Percentiles rank a stretch among this genome's conserved stretches.
phyloP scores from a whole-genome alignment of 163 green algal species.

The Prototheca stagnorum region DNA sequence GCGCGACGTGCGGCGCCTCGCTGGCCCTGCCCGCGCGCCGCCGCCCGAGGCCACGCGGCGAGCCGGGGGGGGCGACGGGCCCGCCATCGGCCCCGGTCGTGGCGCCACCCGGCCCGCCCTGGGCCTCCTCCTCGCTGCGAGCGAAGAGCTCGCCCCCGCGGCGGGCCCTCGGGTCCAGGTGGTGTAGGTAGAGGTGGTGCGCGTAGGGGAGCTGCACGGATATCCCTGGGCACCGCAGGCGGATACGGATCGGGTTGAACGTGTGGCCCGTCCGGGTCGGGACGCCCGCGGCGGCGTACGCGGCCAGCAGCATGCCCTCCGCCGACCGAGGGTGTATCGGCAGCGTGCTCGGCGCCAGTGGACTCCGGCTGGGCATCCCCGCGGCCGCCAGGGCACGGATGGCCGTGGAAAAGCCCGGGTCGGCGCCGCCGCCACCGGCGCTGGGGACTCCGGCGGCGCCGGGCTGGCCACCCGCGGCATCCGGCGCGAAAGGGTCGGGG shows the following conservation, averaged over 20 bases:
- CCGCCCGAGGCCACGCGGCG: neutral
- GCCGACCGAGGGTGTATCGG: conserved; percentile 2
- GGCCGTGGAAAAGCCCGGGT: no score
- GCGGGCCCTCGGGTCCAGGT: no score
- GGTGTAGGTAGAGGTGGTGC: conserved; percentile 3
- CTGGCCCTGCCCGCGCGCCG: neutral
- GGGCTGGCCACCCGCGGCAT: no score
- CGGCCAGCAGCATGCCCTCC: conserved; percentile 13
- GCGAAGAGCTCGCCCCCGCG: no score
- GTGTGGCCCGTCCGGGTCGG: conserved; percentile 2
- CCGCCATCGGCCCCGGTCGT: neutral
- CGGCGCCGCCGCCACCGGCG: no score
- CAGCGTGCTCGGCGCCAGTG: no score
- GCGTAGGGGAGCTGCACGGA: conserved; percentile 18
- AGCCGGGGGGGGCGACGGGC: neutral
- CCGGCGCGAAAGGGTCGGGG: no score
- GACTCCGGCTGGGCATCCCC: no score
- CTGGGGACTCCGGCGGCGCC: no score
- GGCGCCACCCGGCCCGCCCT: neutral
- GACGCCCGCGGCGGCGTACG: neutral
- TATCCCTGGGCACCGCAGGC: conserved; percentile 16
- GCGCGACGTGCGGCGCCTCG: no score
- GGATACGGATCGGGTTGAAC: conserved; percentile 1
- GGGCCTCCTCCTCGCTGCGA: neutral
- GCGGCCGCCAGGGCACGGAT: no score